Conservation (phyloP, 75 land plant genomes). For the Adiantum capillusveneris region DNA sequence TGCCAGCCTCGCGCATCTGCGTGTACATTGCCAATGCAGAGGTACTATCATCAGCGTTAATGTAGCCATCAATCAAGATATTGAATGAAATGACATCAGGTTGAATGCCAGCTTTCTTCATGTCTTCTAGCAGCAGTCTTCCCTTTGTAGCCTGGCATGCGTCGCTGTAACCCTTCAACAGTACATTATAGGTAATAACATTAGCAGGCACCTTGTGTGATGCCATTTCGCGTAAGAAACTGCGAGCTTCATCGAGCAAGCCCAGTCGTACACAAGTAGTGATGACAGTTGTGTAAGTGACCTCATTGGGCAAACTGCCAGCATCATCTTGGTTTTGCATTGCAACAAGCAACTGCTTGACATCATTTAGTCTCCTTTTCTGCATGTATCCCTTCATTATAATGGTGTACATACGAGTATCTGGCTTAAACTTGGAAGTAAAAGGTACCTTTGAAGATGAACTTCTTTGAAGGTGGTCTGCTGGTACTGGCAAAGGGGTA, state of each 20-base stretch:
- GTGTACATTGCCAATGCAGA: conserved; percentile 66
- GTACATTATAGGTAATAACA: conserved; percentile 74
- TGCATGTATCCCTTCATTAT: conserved; percentile 95
- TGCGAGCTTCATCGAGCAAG: conserved; percentile 65
- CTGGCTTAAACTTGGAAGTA: conserved; percentile 31
- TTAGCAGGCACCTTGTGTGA: conserved; percentile 62
- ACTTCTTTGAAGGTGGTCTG: neutral
- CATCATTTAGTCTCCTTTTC: conserved; percentile 51
- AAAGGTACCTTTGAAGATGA: neutral
- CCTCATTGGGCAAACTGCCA: conserved; percentile 61
- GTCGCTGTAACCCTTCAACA: conserved; percentile 77
- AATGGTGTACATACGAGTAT: conserved; percentile 70
- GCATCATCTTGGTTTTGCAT: conserved; percentile 57
- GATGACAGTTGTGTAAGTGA: conserved; percentile 81
- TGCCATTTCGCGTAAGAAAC: conserved; percentile 70
- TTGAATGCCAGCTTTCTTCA: conserved; percentile 48
- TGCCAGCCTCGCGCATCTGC: conserved; percentile 71
- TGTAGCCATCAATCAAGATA: conserved; percentile 79
- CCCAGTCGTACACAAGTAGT: conserved; percentile 67
- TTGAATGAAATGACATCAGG: conserved; percentile 88
- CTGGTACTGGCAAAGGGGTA: neutral
- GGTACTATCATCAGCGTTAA: conserved; percentile 61
- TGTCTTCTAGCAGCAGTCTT: conserved; percentile 47
- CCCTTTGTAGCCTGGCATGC: conserved; percentile 56
- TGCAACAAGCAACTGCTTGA: conserved; percentile 54